Conservation (phyloP, 495 filamentous ascomycete genomes). For the Wilcoxina mikolae region DNA sequence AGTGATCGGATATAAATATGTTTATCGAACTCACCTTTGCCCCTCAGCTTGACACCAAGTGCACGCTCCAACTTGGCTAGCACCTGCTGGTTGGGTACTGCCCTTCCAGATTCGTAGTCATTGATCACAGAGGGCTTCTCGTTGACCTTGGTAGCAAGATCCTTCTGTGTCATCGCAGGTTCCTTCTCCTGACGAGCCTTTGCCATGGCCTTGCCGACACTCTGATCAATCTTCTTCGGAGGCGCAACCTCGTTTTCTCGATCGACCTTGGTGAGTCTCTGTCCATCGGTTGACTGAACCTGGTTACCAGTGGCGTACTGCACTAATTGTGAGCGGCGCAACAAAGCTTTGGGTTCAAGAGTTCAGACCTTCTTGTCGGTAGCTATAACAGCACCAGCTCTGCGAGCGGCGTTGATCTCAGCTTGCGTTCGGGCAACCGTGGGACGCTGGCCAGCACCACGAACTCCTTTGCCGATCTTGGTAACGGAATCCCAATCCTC, state of each 20-base stretch:
- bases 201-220: constrained; percentile 71
- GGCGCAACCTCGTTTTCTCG: constrained; percentile 95
- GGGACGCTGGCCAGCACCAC: constrained; percentile 53
- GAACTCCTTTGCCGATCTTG: constrained; percentile 79
- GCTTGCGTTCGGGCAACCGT: constrained; percentile 74
- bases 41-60: constrained; percentile 72
- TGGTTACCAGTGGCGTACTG: constrained; percentile 26
- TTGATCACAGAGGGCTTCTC: constrained; percentile 64
- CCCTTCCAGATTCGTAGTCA: constrained; percentile 72
- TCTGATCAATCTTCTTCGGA: constrained; percentile 69
- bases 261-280: constrained; percentile 95
- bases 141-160: constrained; percentile 88
- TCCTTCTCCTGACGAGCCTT: constrained; percentile 53
- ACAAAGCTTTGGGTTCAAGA: neutral
- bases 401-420: constrained; percentile 79
- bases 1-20: too few species aligned
- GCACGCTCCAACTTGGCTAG: constrained; percentile 65
- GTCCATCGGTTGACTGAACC: constrained; percentile 48
- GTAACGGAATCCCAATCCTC: constrained; percentile 78
- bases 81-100: constrained; percentile 72
- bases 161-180: constrained; percentile 91
- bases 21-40: constrained; percentile 33
- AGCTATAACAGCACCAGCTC: constrained; percentile 56
- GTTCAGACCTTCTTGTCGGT: constrained; percentile 72
- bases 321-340: constrained; percentile 29